Conservation (phyloP, 2,329 filamentous ascomycete genomes). For the Cordyceps farinosa region DNA sequence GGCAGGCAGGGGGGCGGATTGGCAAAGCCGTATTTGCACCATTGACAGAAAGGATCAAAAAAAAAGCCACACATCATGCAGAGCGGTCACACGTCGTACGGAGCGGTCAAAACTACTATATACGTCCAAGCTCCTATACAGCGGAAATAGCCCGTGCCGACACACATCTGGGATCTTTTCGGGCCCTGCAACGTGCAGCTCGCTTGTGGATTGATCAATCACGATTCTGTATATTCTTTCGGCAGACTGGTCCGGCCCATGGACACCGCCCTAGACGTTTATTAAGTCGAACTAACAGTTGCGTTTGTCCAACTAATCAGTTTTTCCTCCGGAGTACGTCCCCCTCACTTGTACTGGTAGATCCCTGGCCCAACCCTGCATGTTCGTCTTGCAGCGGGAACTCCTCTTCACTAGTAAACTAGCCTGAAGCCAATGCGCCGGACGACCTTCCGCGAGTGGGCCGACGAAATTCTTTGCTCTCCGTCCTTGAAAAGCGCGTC, state of each 20-base stretch:
- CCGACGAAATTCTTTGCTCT: background rate
- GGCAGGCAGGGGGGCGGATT: background rate
- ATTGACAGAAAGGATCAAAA: background rate
- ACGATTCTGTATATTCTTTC: background rate
- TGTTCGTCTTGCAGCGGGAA: background rate
- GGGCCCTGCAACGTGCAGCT: background rate
- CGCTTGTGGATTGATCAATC: background rate
- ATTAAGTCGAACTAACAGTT: background rate
- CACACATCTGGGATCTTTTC: background rate
- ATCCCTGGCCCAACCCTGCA: background rate
- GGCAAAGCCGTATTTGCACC: background rate
- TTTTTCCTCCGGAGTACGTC: background rate
- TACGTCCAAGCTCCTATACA: background rate
- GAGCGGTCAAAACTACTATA: conserved; percentile 1
- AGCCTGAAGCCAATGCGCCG: conserved; percentile 4
- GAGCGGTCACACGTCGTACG: background rate
- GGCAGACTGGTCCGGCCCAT: background rate
- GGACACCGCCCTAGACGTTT: background rate
- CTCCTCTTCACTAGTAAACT: background rate
- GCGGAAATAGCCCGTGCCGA: background rate
- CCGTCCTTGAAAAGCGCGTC: background rate
- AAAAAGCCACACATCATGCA: conserved; percentile 10
- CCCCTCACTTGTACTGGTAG: background rate
- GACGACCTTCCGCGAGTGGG: background rate
- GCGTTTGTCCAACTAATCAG: background rate